These are phyloP conservation scores for Blastobotrys mokoenaii DNA, from an alignment of 805 yeast genomes.

Conservation along the genomic window DNA sequence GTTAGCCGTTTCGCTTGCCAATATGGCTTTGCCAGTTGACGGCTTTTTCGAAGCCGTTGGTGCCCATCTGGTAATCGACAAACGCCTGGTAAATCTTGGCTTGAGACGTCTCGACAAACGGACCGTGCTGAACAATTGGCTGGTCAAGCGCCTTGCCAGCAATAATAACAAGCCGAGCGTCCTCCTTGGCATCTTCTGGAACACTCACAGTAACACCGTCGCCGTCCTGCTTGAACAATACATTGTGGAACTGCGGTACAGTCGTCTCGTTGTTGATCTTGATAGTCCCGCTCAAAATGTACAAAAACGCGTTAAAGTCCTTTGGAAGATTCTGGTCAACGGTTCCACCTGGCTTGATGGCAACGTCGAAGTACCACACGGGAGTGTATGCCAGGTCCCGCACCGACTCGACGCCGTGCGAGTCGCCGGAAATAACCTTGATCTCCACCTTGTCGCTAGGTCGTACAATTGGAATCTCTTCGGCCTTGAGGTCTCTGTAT, in stretches of 20 bases:
- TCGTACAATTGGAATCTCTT: conserved; percentile 60
- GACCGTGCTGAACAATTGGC: conserved; percentile 79
- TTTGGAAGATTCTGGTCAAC: conserved; percentile 52
- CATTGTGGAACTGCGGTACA: conserved; percentile 41
- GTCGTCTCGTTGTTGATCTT: conserved; percentile 34
- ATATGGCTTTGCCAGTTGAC: conserved; percentile 27
- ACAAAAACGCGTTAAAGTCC: conserved; percentile 61
- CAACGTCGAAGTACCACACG: conserved; percentile 61
- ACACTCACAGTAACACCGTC: conserved; percentile 46
- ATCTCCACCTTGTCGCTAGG: conserved; percentile 58
- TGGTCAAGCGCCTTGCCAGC: conserved; percentile 73
- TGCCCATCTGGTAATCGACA: conserved; percentile 51
- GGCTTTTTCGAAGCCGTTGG: conserved; percentile 30
- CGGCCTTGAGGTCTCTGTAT: conserved; percentile 61
- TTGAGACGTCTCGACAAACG: conserved; percentile 71
- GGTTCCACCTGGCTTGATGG: conserved; percentile 54
- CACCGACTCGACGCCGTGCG: conserved; percentile 67
- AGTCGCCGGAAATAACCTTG: conserved; percentile 66
- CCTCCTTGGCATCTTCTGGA: conserved; percentile 35
- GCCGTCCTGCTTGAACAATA: conserved; percentile 66
- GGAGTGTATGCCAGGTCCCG: conserved; percentile 79
- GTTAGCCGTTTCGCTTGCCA: conserved; percentile 14
- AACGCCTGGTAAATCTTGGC: conserved; percentile 64
- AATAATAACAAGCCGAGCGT: conserved; percentile 58
- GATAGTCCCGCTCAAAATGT: conserved; percentile 55